Base-by-base conservation (phyloP, 1,284 basidiomycete species). In the Ceratobasidium sp. region DNA sequence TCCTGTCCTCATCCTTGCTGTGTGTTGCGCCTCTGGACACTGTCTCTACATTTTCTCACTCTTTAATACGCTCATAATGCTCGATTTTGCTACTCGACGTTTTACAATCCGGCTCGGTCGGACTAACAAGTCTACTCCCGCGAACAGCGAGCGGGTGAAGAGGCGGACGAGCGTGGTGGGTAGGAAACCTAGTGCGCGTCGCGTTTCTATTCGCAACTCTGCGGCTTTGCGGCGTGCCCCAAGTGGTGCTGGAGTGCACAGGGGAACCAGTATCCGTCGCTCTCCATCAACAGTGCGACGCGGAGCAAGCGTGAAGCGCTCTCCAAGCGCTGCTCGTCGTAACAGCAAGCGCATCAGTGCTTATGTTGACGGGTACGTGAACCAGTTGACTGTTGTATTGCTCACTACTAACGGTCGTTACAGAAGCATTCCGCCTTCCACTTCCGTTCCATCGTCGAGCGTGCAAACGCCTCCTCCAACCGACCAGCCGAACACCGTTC, bases 81-180 rank as follows among this genome's bases (percentile, higher is more conserved):
- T 70, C 26, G 67, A 70, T 21, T 58, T 70, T 49, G n/a, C 41
- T 28, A 59, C 21, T 13, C 67, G 67, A 38, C 67, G 67, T 3
- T 70, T 70, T n/a, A 70, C 67, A 18, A 55, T 70, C 46, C 67
- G 67, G 32, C 54, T 70, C 14, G 67, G 67, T 18, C 54, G 67
- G 43, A 38, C 14, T n/a, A 55, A 52, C 41, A 69, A 69, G 50
- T 62, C 59, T 28, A 30, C 43, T 32, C 47, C 52, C 6, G 47
- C 23, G 50, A 66, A 32, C 32, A 47, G 64, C 35, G 64, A 70
- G 21, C 54, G 9, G 13, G 41, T 46, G 4, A 54, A 26, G n/a
- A 57, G 44, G 44, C 38, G 67, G 14, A 30, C 44, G 11, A 70
- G 67, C 30, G 46, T 59, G 3, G 54, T 59, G 5, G 67, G 67